Percentiles rank a stretch among this genome's conserved stretches.
phyloP scores from a whole-genome alignment of 2,329 filamentous ascomycete species.

The Colletotrichum nymphaeae region DNA sequence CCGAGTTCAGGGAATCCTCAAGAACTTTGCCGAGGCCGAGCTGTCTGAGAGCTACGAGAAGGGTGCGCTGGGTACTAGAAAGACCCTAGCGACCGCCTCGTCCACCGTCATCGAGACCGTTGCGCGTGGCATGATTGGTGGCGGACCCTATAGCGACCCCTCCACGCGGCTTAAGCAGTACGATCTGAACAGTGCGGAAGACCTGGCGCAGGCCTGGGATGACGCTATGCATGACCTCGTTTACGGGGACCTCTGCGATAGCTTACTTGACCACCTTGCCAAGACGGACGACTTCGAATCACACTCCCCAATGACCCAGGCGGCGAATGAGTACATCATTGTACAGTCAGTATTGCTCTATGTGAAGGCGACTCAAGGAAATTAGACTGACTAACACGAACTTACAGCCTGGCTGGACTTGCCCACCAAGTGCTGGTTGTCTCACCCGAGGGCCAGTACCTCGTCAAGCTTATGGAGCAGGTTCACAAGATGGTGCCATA shows the following conservation, averaged over 20 bases:
- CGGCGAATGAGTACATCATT: slow-evolving; percentile 73
- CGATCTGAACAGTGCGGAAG: slow-evolving; percentile 67
- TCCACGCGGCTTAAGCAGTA: slow-evolving; percentile 54
- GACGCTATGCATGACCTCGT: slow-evolving; percentile 74
- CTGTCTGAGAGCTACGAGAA: slow-evolving; percentile 88
- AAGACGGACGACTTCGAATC: slow-evolving; percentile 72
- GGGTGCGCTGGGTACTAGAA: slow-evolving; percentile 77
- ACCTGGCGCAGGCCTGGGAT: slow-evolving; percentile 73
- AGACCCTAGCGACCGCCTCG: slow-evolving; percentile 78
- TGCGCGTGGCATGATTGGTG: slow-evolving; percentile 73
- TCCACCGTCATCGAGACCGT: slow-evolving; percentile 78
- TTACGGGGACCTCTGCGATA: slow-evolving; percentile 75
- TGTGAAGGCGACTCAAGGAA: background rate
- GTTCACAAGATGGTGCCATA: slow-evolving; percentile 80
- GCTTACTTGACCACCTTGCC: slow-evolving; percentile 70
- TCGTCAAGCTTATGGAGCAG: slow-evolving; percentile 77
- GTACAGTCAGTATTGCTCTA: slow-evolving; percentile 68
- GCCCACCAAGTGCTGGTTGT: slow-evolving; percentile 79
- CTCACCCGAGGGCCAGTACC: slow-evolving; percentile 79
- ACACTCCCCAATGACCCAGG: slow-evolving; percentile 71
- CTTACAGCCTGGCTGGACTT: slow-evolving; percentile 74
- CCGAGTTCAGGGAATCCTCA: slow-evolving; percentile 69
- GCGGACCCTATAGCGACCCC: slow-evolving; percentile 53
- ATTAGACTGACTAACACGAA: background rate
- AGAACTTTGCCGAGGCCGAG: slow-evolving; percentile 73